A percentile compares a stretch with the other conserved stretches of the same genome.
phyloP scores from a whole-genome alignment of 768 basidiomycete species.

The Rhizopogon vinicolor region DNA sequence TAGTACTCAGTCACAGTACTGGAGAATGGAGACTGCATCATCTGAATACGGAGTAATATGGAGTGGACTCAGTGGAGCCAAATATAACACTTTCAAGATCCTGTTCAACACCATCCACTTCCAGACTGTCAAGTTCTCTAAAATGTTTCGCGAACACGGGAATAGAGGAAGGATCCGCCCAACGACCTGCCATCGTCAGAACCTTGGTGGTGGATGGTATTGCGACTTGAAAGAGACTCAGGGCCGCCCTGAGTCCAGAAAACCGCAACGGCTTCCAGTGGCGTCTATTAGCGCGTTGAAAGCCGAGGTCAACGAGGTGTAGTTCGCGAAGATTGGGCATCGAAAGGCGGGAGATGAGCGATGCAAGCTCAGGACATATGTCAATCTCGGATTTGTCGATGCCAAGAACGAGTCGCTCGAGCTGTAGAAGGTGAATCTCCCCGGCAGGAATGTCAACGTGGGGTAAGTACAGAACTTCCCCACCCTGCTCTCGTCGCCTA shows the following conservation, averaged over 20 bases:
- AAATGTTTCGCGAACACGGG: conserved; percentile 9
- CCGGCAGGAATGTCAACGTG: conserved; percentile 26
- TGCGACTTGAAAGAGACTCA: background rate
- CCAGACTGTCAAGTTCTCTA: background rate
- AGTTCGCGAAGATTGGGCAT: conserved; percentile 46
- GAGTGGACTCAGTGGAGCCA: no score
- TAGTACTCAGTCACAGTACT: no score
- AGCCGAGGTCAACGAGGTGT: conserved; percentile 39
- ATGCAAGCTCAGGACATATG: conserved; percentile 56
- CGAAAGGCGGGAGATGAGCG: conserved; percentile 45
- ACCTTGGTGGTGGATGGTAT: conserved; percentile 2
- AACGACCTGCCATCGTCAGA: conserved; percentile 23
- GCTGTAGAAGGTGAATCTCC: conserved; percentile 31
- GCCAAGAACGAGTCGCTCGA: conserved; percentile 43
- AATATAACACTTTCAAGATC: no score
- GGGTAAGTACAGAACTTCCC: conserved; percentile 17
- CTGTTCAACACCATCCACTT: background rate
- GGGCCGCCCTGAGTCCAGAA: background rate
- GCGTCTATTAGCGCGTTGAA: background rate
- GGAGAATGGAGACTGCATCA: no score
- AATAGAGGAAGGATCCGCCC: conserved; percentile 14
- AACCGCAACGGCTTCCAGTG: background rate
- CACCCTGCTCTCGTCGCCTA: conserved; percentile 30
- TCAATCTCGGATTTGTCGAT: conserved; percentile 55
- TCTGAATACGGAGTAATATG: no score